These are phyloP conservation scores for Cephalotrichum gorgonifer DNA, from an alignment of 2,329 filamentous ascomycete species.

Conservation along the genomic window DNA sequence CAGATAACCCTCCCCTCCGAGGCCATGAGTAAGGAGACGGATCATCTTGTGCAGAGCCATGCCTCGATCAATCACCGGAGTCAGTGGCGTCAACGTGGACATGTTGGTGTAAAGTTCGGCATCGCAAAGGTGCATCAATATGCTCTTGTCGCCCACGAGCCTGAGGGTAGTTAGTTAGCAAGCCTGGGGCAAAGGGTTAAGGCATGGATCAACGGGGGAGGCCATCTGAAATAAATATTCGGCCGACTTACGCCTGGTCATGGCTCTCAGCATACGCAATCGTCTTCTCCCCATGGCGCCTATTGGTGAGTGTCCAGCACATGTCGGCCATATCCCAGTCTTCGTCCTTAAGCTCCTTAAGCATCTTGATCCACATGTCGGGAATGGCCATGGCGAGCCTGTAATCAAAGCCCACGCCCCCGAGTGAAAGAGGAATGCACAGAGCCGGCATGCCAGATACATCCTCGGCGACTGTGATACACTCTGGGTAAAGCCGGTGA, in stretches of 20 bases:
- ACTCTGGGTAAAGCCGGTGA: slow-evolving; percentile 76
- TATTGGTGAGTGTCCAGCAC: slow-evolving; percentile 80
- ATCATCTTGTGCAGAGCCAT: slow-evolving; percentile 97
- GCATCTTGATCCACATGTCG: slow-evolving; percentile 97
- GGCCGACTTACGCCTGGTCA: slow-evolving; percentile 74
- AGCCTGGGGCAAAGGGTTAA: slow-evolving; percentile 9
- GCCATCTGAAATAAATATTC: slow-evolving; percentile 4
- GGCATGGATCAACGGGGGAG: too few relatives aligned
- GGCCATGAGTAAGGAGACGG: slow-evolving; percentile 76
- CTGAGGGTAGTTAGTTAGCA: slow-evolving; percentile 28
- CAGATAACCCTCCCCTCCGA: slow-evolving; percentile 93
- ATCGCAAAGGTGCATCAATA: slow-evolving; percentile 98
- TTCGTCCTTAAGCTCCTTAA: slow-evolving; percentile 86
- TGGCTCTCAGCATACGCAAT: slow-evolving; percentile 97
- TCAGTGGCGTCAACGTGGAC: slow-evolving; percentile 76
- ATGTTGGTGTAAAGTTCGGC: slow-evolving; percentile 97
- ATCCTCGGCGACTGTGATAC: slow-evolving; percentile 90
- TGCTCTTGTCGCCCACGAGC: slow-evolving; percentile 88
- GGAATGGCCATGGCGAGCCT: slow-evolving; percentile 94
- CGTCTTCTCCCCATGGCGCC: slow-evolving; percentile 92
- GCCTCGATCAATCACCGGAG: slow-evolving; percentile 78
- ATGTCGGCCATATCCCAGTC: slow-evolving; percentile 87
- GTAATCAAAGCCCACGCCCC: slow-evolving; percentile 95
- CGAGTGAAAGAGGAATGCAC: slow-evolving; percentile 73
- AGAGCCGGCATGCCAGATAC: slow-evolving; percentile 98